Conservation (phyloP, 2,329 filamentous ascomycete species). For the Microthyrium microscopicum region DNA sequence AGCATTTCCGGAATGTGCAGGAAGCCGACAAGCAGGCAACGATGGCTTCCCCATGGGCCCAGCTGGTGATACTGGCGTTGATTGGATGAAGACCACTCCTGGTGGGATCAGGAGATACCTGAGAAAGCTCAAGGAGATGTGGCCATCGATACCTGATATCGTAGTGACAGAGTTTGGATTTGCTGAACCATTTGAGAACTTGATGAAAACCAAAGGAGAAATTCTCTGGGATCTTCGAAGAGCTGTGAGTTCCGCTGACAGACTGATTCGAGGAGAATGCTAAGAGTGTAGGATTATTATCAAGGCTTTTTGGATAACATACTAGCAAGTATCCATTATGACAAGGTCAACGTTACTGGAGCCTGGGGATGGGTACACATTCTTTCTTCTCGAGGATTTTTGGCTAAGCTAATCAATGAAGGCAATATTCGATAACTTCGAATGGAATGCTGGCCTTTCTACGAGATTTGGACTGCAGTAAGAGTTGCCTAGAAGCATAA, state of each 20-base stretch:
- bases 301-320: slow-evolving; percentile 27
- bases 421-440: slow-evolving; percentile 25
- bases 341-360: slow-evolving; percentile 25
- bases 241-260: slow-evolving; percentile 8
- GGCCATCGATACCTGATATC: slow-evolving; percentile 25
- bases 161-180: slow-evolving; percentile 26
- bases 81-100: slow-evolving; percentile 26
- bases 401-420: no score
- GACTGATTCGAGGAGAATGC: neutral
- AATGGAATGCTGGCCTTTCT: slow-evolving; percentile 21
- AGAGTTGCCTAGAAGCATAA: no score
- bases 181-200: slow-evolving; percentile 24
- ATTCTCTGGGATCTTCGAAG: slow-evolving; percentile 24
- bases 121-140: slow-evolving; percentile 26
- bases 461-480: slow-evolving; percentile 27
- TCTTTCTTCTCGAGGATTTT: no score
- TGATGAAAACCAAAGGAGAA: slow-evolving; percentile 15
- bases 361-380: slow-evolving; percentile 27
- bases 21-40: slow-evolving; percentile 16
- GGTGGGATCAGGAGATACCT: slow-evolving; percentile 24
- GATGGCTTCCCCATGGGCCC: slow-evolving; percentile 30
- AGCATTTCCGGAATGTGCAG: slow-evolving; percentile 25
- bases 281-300: slow-evolving; percentile 21
- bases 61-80: slow-evolving; percentile 23
- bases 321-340: slow-evolving; percentile 19